Evolutionary conservation across 139 green algal species (phyloP).

Genomic region (Micractinium conductrix): DNA sequence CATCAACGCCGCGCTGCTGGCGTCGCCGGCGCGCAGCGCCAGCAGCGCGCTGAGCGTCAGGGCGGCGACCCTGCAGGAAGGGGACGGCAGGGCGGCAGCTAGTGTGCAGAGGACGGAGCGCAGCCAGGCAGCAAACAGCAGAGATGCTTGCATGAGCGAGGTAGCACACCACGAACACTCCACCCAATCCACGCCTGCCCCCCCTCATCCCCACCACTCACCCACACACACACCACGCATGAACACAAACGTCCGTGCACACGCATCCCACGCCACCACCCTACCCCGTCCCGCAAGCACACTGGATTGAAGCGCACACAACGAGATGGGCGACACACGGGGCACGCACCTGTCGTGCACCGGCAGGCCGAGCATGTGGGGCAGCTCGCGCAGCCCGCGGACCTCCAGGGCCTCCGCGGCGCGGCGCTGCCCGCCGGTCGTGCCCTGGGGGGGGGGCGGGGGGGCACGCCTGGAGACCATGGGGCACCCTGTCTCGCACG

Average conservation of each 20-base stretch:
- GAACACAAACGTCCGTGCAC: neutral
- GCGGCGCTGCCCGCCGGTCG: neutral
- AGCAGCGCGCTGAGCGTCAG: constrained; percentile 31
- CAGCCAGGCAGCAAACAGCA: neutral
- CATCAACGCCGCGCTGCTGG: constrained; percentile 5
- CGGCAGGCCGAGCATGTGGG: neutral
- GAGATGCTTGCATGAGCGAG: neutral
- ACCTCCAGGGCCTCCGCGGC: neutral
- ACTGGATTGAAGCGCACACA: too few species aligned
- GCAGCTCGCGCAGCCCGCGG: constrained; percentile 15
- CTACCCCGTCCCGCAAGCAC: too few species aligned
- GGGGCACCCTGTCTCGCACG: too few species aligned
- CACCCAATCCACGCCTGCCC: neutral
- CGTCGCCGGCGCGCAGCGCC: constrained; percentile 17
- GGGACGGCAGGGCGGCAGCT: neutral
- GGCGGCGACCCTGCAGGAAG: constrained; percentile 13
- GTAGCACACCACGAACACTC: neutral
- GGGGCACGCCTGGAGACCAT: too few species aligned
- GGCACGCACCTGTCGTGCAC: constrained; percentile 10
- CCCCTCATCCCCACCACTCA: neutral
- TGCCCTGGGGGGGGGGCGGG: too few species aligned
- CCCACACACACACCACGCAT: neutral
- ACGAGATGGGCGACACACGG: too few species aligned
- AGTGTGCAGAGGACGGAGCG: too few species aligned
- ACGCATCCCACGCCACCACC: too few species aligned